These are phyloP conservation scores for Santalum album DNA, from an alignment of 164 flowering plant species.

Conservation along the genomic window DNA sequence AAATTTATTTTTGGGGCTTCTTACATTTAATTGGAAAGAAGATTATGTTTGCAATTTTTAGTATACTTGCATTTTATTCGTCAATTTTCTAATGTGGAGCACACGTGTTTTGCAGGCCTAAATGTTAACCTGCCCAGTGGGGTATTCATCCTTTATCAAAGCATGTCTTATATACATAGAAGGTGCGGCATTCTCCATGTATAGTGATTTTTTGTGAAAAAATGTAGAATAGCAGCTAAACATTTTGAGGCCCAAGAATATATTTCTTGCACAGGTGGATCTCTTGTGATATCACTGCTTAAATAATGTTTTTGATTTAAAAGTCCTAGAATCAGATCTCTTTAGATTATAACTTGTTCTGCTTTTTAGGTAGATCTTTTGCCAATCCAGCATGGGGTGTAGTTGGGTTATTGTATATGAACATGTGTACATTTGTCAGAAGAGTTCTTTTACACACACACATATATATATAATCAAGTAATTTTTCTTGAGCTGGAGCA, in stretches of 20 bases:
- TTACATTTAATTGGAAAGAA: background rate
- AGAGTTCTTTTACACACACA: too few species aligned
- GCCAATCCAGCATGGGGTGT: too few species aligned
- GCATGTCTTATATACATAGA: background rate
- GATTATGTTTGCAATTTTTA: background rate
- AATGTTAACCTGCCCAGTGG: background rate
- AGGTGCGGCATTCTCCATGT: conserved; percentile 1
- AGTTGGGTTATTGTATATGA: too few species aligned
- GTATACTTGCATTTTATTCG: background rate
- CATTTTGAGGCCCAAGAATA: background rate
- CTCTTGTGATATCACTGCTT: background rate
- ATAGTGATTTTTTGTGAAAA: background rate
- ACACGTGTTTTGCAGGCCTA: background rate
- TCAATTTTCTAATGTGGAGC: background rate
- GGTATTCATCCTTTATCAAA: background rate
- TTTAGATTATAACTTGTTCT: background rate
- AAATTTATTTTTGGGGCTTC: background rate
- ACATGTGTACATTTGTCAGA: too few species aligned
- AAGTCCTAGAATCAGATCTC: background rate
- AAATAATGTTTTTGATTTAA: too few species aligned
- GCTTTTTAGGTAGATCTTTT: background rate
- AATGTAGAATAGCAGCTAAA: background rate
- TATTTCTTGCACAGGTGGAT: background rate
- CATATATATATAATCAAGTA: too few species aligned
- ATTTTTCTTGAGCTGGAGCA: too few species aligned